Evolutionary conservation across 2,329 filamentous ascomycete species (phyloP), one percentile per base, ranked within the genome.

Genomic region (Nemania sp.): DNA sequence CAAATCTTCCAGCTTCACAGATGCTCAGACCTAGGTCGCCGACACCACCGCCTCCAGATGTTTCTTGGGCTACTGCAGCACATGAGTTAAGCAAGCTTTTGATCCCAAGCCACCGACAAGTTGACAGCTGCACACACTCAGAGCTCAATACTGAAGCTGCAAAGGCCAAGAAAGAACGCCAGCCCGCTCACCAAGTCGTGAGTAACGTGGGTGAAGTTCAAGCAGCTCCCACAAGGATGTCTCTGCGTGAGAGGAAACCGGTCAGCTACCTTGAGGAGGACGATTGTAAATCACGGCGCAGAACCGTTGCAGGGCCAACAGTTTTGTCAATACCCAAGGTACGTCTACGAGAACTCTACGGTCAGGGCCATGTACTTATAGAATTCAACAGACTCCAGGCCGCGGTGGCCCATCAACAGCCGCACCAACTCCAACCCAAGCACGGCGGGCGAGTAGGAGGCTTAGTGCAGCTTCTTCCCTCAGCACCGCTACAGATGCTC

Each of bases 31-130:
- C 73, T 14, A 72, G 79, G 31, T 71, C 77, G 24, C 78, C 82
- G 2, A 83, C 86, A 3, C 86, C 88, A 1, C 89, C 90, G 7
- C 82, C 88, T 1, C 91, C 92, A 2, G 88, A 92, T 39, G 87
- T 97, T 0, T 81, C 89, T 37, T 97, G 93, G 94, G 82, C 86
- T 0, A 81, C 88, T 23, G 91, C 92, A n/a, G 82, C 90, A 0
- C 83, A 90, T 63, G 91, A 96, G 68, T 75, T 97, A 11, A 89
- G 86, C 65, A 91, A 90, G 67, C 71, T 95, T 4, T 80, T 97
- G 19, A 88, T 97, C 52, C 94, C 93, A 0, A 78, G 77, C 0
- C 80, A 88, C 61, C 82, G 91, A 3, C 84, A 91, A 62, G 91
- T 88, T 0, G 80, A 79, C 47, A 96, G 91, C 72, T 90, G 82